phyloP scores from a whole-genome alignment of 257 asterid genomes.

The Solanum rostratum region DNA sequence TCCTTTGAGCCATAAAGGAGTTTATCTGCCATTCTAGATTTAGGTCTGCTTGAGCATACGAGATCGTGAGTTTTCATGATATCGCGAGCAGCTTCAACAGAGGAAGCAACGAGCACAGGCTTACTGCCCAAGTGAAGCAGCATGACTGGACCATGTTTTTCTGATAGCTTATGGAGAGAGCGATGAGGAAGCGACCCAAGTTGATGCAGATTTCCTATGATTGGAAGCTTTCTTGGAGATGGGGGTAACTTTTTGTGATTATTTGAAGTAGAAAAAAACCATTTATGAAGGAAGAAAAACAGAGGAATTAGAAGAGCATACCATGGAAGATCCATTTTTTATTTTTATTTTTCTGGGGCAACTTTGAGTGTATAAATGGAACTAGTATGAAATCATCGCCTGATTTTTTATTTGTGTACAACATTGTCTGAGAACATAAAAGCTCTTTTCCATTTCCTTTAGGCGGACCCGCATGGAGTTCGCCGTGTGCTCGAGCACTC shows the following conservation, averaged over 20 bases:
- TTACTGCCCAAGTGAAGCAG: constrained; percentile 30
- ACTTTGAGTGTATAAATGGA: too few relatives aligned
- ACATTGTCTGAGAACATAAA: too few relatives aligned
- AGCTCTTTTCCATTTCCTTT: too few relatives aligned
- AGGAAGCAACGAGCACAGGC: constrained; percentile 33
- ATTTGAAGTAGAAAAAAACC: neutral
- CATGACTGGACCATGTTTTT: constrained; percentile 34
- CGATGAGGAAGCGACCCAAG: constrained; percentile 18
- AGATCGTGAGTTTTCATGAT: constrained; percentile 29
- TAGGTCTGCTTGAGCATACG: neutral
- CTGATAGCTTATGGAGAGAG: constrained; percentile 17
- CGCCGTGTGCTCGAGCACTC: too few relatives aligned
- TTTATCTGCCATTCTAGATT: neutral
- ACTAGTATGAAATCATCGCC: too few relatives aligned
- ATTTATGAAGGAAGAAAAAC: too few relatives aligned
- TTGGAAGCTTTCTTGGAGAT: constrained; percentile 39
- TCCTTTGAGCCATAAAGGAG: neutral
- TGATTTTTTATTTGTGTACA: too few relatives aligned
- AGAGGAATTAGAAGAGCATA: too few relatives aligned
- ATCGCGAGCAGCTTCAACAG: constrained; percentile 33
- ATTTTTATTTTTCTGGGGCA: too few relatives aligned
- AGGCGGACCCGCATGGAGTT: too few relatives aligned
- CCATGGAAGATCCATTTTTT: too few relatives aligned
- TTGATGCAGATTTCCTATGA: constrained; percentile 51
- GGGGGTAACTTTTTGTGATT: constrained; percentile 12